Evolutionary conservation across 2,329 filamentous ascomycete genomes (phyloP).

Genomic region (Ramularia endophylla): DNA sequence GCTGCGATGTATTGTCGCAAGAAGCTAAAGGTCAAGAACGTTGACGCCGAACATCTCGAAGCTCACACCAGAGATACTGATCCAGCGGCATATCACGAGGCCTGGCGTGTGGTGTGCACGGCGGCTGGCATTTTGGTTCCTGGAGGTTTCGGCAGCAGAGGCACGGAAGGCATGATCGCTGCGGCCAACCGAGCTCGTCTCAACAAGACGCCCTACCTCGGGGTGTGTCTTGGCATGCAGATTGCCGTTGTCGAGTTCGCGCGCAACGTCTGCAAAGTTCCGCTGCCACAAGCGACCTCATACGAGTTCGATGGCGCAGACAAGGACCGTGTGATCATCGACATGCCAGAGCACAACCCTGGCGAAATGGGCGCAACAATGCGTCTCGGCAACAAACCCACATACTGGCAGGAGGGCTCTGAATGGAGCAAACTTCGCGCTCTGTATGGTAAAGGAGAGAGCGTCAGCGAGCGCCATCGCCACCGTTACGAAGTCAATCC

Average conservation of each 20-base stretch:
- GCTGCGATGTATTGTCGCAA: slow-evolving; percentile 77
- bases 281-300: slow-evolving; percentile 45
- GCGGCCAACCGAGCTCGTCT: slow-evolving; percentile 83
- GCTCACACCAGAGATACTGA: slow-evolving; percentile 53
- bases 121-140: slow-evolving; percentile 64
- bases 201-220: slow-evolving; percentile 74
- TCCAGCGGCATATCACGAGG: slow-evolving; percentile 67
- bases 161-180: slow-evolving; percentile 83
- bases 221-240: slow-evolving; percentile 90
- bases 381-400: slow-evolving; percentile 71
- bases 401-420: slow-evolving; percentile 66
- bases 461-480: slow-evolving; percentile 66
- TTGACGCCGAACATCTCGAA: slow-evolving; percentile 83
- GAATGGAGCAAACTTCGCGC: slow-evolving; percentile 74
- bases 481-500: slow-evolving; percentile 93
- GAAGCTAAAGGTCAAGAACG: slow-evolving; percentile 74
- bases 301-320: slow-evolving; percentile 54
- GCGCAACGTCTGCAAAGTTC: slow-evolving; percentile 64
- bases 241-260: slow-evolving; percentile 87
- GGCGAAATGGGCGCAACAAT: slow-evolving; percentile 79
- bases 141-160: slow-evolving; percentile 75
- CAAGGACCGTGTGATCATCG: slow-evolving; percentile 70
- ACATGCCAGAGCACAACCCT: slow-evolving; percentile 84
- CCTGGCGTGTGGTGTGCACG: slow-evolving; percentile 73
- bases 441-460: slow-evolving; percentile 56